phyloP scores from a whole-genome alignment of 192 early-diverging fungal genomes.

The Mortierella alpina region DNA sequence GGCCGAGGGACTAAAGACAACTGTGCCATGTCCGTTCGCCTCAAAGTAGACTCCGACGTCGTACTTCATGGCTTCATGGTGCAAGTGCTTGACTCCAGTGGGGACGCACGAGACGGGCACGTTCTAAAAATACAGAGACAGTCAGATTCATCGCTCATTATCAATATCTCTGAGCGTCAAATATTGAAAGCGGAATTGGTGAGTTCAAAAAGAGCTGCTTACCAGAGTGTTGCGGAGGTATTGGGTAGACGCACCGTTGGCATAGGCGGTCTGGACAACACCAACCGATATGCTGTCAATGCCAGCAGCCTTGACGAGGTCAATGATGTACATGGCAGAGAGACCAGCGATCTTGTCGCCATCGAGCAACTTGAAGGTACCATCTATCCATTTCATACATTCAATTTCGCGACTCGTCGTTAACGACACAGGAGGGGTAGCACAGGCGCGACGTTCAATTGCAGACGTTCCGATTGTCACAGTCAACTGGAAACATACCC shows the following conservation, averaged over 20 bases:
- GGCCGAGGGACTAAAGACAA: slow-evolving; percentile 89
- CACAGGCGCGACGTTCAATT: too few species aligned
- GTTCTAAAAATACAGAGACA: slow-evolving; percentile 60
- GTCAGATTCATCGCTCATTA: not conserved
- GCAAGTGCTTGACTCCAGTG: slow-evolving; percentile 99
- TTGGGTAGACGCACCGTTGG: slow-evolving; percentile 95
- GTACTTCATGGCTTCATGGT: slow-evolving; percentile 97
- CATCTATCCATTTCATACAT: slow-evolving; percentile 51
- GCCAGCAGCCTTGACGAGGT: slow-evolving; percentile 84
- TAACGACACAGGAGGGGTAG: too few species aligned
- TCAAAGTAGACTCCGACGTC: slow-evolving; percentile 99
- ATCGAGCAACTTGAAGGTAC: slow-evolving; percentile 91
- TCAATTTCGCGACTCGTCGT: too few species aligned
- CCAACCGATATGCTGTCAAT: slow-evolving; percentile 87
- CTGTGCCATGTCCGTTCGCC: slow-evolving; percentile 99
- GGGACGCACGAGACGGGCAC: slow-evolving; percentile 95
- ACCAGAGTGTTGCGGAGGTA: slow-evolving; percentile 92
- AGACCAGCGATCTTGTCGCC: slow-evolving; percentile 99
- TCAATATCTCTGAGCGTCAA: not conserved
- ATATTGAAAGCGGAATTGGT: not conserved
- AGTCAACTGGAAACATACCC: slow-evolving; percentile 51
- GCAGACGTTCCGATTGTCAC: not conserved
- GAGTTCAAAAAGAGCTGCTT: slow-evolving; percentile 3
- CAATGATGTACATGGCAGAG: slow-evolving; percentile 93
- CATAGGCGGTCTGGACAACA: slow-evolving; percentile 99